A percentile compares a stretch with the other conserved stretches of the same genome.
Evolutionary conservation across 2,329 filamentous ascomycete genomes (phyloP).

Genomic region (Cordyceps fumosorosea): DNA sequence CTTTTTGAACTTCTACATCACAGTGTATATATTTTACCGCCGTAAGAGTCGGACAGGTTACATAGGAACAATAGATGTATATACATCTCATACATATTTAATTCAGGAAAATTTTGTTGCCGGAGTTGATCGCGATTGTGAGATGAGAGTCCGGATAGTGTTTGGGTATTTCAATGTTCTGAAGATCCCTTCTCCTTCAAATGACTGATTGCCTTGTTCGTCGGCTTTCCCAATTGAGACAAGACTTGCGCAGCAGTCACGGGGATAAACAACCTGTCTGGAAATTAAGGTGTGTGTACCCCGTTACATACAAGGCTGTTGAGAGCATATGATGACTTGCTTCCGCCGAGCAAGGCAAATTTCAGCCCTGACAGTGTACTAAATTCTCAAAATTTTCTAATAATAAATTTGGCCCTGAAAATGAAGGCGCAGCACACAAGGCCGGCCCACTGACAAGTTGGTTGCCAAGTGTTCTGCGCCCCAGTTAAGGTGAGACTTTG

Average conservation of each 20-base stretch:
- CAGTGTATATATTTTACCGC: background rate
- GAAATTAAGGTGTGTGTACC: background rate
- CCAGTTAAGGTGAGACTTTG: constrained; percentile 8
- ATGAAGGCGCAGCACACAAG: background rate
- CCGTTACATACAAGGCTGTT: background rate
- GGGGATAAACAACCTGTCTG: background rate
- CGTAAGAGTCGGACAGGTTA: background rate
- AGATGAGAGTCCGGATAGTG: too few relatives aligned
- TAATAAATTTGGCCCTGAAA: background rate
- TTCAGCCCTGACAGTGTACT: background rate
- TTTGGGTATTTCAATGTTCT: too few relatives aligned
- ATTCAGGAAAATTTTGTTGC: background rate
- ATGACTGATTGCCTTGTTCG: background rate
- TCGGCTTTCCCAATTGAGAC: background rate
- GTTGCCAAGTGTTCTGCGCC: background rate
- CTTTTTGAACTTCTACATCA: background rate
- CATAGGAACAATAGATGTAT: background rate
- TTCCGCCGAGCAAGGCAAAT: background rate
- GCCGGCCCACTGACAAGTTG: too few relatives aligned
- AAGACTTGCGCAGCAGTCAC: background rate
- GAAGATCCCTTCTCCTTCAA: too few relatives aligned
- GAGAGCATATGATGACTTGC: background rate
- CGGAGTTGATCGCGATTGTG: background rate
- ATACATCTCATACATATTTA: background rate
- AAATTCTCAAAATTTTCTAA: background rate